phyloP scores from a whole-genome alignment of 148 eudicot genomes.

The Euryodendron excelsum region DNA sequence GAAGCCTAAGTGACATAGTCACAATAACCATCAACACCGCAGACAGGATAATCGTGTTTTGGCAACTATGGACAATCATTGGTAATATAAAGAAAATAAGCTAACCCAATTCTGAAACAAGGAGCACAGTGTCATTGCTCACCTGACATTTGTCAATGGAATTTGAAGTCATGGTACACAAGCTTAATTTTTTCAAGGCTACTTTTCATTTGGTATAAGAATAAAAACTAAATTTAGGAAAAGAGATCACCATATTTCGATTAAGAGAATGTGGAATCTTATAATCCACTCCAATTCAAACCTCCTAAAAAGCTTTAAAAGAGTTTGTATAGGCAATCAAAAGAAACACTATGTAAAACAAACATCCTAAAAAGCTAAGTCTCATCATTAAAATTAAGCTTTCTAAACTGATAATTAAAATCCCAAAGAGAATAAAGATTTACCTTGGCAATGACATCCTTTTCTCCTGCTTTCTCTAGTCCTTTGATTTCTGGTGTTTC shows the following conservation, averaged over 20 bases:
- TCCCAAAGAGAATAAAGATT: not conserved
- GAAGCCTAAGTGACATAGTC: conserved; percentile 49
- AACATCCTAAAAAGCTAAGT: not conserved
- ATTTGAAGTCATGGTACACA: conserved; percentile 6
- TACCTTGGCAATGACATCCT: conserved; percentile 55
- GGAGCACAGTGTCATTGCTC: conserved; percentile 4
- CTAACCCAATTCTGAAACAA: not conserved
- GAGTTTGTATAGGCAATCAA: not conserved
- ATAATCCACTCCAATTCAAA: not conserved
- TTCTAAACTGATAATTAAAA: not conserved
- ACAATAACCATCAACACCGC: not conserved
- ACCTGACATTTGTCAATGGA: not conserved
- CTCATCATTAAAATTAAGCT: not conserved
- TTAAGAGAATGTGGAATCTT: not conserved
- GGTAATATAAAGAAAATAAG: not conserved
- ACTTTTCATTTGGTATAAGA: not conserved
- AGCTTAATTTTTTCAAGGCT: not conserved
- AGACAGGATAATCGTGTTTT: not conserved
- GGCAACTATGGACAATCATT: not conserved
- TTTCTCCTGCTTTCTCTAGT: conserved; percentile 65
- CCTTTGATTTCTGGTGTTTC: conserved; percentile 64
- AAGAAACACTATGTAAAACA: too few species aligned
- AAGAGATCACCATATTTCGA: not conserved
- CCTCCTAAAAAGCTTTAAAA: not conserved
- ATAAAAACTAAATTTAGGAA: not conserved